Percentiles rank a stretch among this genome's conserved stretches.
Evolutionary conservation across 305 asterid genomes (phyloP).

Genomic region (Fraxinus velutina): DNA sequence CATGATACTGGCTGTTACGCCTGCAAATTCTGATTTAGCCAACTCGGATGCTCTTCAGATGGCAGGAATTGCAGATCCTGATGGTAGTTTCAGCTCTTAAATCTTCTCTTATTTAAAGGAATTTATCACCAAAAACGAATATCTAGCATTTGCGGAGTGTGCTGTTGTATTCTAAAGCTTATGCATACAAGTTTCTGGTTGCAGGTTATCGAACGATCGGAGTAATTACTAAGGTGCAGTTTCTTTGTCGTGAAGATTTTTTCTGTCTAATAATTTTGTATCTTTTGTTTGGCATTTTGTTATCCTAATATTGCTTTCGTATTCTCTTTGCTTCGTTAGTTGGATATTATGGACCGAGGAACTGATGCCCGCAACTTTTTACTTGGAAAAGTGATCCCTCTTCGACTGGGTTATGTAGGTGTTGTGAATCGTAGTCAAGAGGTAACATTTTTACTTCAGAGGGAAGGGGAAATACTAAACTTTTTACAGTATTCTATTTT

Average conservation of each 20-base stretch:
- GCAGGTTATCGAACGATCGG: constrained; percentile 92
- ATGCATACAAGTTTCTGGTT: constrained; percentile 26
- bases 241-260: constrained; percentile 5
- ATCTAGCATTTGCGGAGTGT: constrained; percentile 16
- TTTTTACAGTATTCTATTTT: not conserved
- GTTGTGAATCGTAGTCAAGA: constrained; percentile 98
- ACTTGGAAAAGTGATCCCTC: constrained; percentile 96
- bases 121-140: constrained; percentile 1
- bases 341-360: constrained; percentile 99
- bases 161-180: constrained; percentile 25
- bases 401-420: constrained; percentile 93
- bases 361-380: constrained; percentile 96
- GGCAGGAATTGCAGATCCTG: constrained; percentile 99
- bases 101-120: not conserved
- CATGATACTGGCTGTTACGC: constrained; percentile 94
- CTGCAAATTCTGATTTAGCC: constrained; percentile 93
- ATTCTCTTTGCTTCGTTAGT: constrained; percentile 48
- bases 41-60: constrained; percentile 99
- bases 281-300: not conserved
- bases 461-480: not conserved
- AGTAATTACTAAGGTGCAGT: constrained; percentile 79
- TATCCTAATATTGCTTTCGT: constrained; percentile 6
- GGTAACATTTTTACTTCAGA: constrained; percentile 44
- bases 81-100: constrained; percentile 51
- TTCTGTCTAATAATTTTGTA: not conserved